A percentile compares a stretch with the other conserved stretches of the same genome.
Conservation (phyloP, 2,329 filamentous ascomycete species). For the Microsporum canis region DNA sequence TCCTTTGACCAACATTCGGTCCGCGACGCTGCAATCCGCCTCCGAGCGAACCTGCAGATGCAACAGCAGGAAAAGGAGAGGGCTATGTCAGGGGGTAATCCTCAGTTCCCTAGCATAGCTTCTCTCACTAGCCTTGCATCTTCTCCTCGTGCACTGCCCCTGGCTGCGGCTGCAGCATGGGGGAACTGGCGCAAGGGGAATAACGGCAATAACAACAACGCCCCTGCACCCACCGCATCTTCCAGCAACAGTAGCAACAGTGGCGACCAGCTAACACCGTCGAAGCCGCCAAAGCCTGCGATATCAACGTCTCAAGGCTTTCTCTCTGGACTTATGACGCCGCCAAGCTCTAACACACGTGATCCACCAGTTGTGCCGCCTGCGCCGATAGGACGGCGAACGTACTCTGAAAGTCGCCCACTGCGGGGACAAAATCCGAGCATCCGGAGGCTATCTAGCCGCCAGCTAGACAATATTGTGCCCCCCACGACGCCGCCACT, state of each 20-base stretch:
- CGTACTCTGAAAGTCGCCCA: constrained; percentile 27
- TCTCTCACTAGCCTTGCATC: constrained; percentile 64
- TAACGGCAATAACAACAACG: constrained; percentile 30
- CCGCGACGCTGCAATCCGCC: constrained; percentile 80
- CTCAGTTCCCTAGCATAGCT: constrained; percentile 61
- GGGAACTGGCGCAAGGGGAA: constrained; percentile 77
- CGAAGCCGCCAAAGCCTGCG: constrained; percentile 35
- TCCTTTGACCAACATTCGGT: constrained; percentile 67
- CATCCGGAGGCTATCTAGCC: constrained; percentile 20
- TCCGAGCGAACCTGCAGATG: constrained; percentile 94
- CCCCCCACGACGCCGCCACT: constrained; percentile 43
- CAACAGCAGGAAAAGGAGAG: constrained; percentile 91
- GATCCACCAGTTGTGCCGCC: constrained; percentile 19
- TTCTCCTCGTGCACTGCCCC: constrained; percentile 64
- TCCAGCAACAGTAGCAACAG: constrained; percentile 19
- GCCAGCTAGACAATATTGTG: constrained; percentile 21
- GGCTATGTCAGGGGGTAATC: constrained; percentile 55
- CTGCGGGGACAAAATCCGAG: constrained; percentile 23
- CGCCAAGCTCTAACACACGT: constrained; percentile 65
- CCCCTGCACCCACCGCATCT: constrained; percentile 37
- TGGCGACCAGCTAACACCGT: constrained; percentile 43
- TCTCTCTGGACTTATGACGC: constrained; percentile 73
- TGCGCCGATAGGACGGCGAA: constrained; percentile 11
- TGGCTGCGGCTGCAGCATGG: constrained; percentile 91
- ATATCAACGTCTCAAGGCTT: constrained; percentile 47